Base-by-base conservation (phyloP, 2,329 filamentous ascomycete species). In the Lachnellula willkommii region DNA sequence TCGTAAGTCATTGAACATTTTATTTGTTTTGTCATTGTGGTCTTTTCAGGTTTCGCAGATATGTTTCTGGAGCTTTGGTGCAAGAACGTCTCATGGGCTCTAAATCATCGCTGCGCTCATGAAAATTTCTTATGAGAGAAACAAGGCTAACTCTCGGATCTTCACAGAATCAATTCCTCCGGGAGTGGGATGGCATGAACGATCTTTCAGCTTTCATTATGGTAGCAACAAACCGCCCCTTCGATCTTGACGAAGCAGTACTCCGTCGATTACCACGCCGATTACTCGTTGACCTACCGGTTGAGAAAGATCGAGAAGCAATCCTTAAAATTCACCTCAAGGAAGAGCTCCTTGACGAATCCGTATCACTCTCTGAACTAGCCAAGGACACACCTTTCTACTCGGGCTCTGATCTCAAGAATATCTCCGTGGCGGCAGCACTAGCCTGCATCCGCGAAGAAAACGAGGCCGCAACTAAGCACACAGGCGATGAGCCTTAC, bases 151-250 rank as follows among this genome's bases (percentile, higher is more conserved):
- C 28, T 32, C 26, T 28, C 9, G 2, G 28, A 4, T 32, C 9
- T 32, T 32, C 28, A 32, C 28, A 32, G 28, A 99, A 96, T 68
- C 93, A 99, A 72, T 97, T 97, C 71, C 76, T 99, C 50, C 88
- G 91, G 53, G 93, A 97, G 71, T 97, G 93, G 94, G 94, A 97
- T 65, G 94, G 94, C 11, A 87, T 97, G 77, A 77, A 77, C 53
- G 88, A 89, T 64, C 81, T 85, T 47, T 88, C 88, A 17, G 90
- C 93, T 2, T 97, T 99, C 70, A 93, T 99, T 71, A 96, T 99
- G 91, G 91, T 97, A 0, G 93, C 94, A 28, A 97, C 92, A 8
- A 97, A 99, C 71, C 81, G 93, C 9, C 94, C 94, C 0, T 96
- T 95, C 67, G 94, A 97, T 67, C 82, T 99, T 1, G 94, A 99